These are phyloP conservation scores for Diaporthe helianthi DNA, from an alignment of 2,329 filamentous ascomycete species.

Conservation along the genomic window DNA sequence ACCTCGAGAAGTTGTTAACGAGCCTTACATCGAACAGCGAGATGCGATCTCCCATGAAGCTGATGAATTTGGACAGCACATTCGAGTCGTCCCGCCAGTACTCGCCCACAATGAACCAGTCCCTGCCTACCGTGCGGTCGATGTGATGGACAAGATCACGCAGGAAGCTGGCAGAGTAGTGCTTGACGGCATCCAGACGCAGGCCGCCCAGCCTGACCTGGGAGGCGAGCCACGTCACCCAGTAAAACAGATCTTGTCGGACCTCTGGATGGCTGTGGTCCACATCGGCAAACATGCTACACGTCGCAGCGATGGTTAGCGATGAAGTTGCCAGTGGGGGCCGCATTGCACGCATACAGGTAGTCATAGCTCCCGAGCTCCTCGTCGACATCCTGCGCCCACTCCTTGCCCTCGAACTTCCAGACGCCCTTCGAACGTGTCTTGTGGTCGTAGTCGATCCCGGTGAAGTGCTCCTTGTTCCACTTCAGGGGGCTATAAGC, in stretches of 20 bases:
- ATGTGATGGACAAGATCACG: constrained; percentile 41
- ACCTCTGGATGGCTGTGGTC: constrained; percentile 45
- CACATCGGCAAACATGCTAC: constrained; percentile 46
- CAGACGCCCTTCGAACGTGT: constrained; percentile 67
- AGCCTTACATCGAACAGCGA: constrained; percentile 71
- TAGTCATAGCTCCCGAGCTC: constrained; percentile 69
- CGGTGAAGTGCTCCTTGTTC: constrained; percentile 71
- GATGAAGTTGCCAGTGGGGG: not conserved
- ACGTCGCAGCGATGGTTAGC: constrained; percentile 14
- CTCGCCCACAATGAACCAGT: constrained; percentile 73
- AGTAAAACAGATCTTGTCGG: constrained; percentile 41
- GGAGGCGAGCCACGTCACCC: constrained; percentile 43
- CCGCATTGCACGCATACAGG: constrained; percentile 38
- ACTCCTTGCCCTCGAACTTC: constrained; percentile 68
- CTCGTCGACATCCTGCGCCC: constrained; percentile 62
- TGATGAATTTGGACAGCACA: constrained; percentile 63
- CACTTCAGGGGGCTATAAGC: constrained; percentile 69
- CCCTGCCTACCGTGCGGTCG: constrained; percentile 47
- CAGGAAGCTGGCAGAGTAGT: constrained; percentile 44
- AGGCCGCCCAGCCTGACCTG: constrained; percentile 44
- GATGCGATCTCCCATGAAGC: constrained; percentile 62
- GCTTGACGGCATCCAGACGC: constrained; percentile 47
- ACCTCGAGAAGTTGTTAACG: constrained; percentile 67
- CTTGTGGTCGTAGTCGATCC: constrained; percentile 69
- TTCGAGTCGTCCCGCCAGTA: constrained; percentile 69